These are phyloP conservation scores for Brassica carinata DNA, from an alignment of 345 rosid species.

Conservation along the genomic window DNA sequence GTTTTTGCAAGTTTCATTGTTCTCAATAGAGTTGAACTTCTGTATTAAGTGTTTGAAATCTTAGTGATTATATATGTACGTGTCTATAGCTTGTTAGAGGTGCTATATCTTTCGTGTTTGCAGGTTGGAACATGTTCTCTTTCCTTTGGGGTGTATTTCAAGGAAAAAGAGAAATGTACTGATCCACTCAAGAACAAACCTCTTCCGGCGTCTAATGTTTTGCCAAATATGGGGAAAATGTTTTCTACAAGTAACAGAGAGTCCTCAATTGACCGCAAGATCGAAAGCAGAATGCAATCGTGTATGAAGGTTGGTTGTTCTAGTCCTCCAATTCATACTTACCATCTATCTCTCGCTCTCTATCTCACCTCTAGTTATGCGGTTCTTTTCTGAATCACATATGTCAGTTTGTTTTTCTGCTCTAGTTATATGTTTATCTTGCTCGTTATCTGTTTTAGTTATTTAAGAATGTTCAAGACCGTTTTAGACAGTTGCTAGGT, in stretches of 20 bases:
- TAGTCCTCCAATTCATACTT: conserved; percentile 22
- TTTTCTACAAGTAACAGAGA: conserved; percentile 42
- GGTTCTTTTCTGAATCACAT: conserved; percentile 21
- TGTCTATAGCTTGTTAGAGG: conserved; percentile 10
- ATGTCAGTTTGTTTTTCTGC: background rate
- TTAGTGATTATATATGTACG: conserved; percentile 3
- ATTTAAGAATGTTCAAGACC: background rate
- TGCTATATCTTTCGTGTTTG: conserved; percentile 23
- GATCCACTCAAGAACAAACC: conserved; percentile 45
- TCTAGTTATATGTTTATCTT: background rate
- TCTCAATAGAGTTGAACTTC: conserved; percentile 1
- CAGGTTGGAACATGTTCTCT: conserved; percentile 89
- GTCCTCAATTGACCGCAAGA: conserved; percentile 15
- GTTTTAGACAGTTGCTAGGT: conserved; percentile 9
- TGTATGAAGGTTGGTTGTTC: conserved; percentile 40
- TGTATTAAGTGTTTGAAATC: background rate
- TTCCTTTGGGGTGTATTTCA: conserved; percentile 95
- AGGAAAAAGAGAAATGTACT: conserved; percentile 50
- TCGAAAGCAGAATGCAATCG: conserved; percentile 18
- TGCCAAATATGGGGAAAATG: conserved; percentile 38
- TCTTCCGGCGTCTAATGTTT: conserved; percentile 26
- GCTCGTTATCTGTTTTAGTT: background rate
- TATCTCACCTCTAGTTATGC: conserved; percentile 13
- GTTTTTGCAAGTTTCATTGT: conserved; percentile 6
- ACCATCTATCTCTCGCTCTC: background rate